Evolutionary conservation across 2,329 filamentous ascomycete genomes (phyloP), one percentile per base, ranked within the genome.

Genomic region (Ceratocystis smalleyi): DNA sequence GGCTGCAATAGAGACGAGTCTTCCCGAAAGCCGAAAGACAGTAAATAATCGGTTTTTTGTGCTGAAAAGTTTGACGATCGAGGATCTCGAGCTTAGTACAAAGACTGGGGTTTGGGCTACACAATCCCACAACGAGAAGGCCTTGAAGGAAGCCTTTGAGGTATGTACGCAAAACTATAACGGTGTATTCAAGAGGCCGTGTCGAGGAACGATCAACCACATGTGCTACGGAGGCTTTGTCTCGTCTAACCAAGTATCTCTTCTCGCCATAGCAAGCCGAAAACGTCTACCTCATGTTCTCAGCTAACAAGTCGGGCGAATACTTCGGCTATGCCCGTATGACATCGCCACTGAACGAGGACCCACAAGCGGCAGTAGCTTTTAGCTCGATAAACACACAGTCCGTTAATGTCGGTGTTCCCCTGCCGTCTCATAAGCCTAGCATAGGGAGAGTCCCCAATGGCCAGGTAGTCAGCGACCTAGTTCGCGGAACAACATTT

Each of bases 311-410:
- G 71, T 96, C 92, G 0, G 92, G 92, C 12, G 92, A 96, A 74
- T 97, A 96, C 72, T 96, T 94, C 75, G 92, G 92, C 22, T 96
- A 95, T 71, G 92, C 91, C 22, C 84, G 88, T 45, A 97, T 97
- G 92, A 77, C 80, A 8, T 96, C 92, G 24, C 78, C 84, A 3
- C 95, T 96, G 70, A 85, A 87, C 69, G 82, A 91, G 64, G 88
- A 95, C 69, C 84, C 86, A 10, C 79, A 80, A 0, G 82, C 85
- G 0, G 83, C 84, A 0, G 83, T 88, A 60, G 80, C 87, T 70
- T 86, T 89, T 73, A 83, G 84, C 3, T 84, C 84, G 0, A 83
- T 84, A 68, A 77, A 80, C 6, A 84, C 87, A 66, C 74, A 79
- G 12, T 73, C 79, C 5, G 80, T 77, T 68, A 88, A 92, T 68